Conservation (phyloP, 2,329 filamentous ascomycete genomes). For the Botrytis deweyae region DNA sequence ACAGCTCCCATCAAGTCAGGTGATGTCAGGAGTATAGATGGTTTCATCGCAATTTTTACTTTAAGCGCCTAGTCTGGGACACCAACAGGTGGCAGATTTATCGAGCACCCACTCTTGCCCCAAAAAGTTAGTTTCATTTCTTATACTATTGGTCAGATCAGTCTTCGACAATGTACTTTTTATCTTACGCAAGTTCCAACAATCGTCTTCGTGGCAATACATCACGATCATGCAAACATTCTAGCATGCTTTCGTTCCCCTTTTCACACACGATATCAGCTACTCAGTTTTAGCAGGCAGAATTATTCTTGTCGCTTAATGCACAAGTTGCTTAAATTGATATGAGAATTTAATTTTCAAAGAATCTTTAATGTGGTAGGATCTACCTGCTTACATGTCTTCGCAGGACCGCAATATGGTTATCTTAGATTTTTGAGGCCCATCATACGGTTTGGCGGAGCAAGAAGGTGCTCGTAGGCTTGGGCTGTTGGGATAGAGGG, state of each 20-base stretch:
- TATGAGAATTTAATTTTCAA: not conserved
- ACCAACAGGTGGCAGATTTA: not conserved
- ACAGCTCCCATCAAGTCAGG: not conserved
- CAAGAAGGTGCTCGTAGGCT: not conserved
- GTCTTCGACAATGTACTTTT: not conserved
- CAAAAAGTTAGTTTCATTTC: not conserved
- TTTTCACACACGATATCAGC: not conserved
- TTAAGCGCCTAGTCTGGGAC: not conserved
- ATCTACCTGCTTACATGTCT: not conserved
- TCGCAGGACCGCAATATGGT: not conserved
- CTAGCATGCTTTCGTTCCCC: not conserved
- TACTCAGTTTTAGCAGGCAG: not conserved
- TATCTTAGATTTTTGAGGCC: not conserved
- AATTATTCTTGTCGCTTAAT: not conserved
- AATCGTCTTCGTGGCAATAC: not conserved
- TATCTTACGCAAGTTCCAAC: not conserved
- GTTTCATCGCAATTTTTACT: not conserved
- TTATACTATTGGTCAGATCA: not conserved
- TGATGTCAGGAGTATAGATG: not conserved
- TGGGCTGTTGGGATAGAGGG: not conserved
- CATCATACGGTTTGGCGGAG: not conserved
- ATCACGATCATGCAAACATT: not conserved
- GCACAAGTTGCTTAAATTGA: not conserved
- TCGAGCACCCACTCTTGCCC: not conserved
- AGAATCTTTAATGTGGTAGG: not conserved